Evolutionary conservation across 176 grass and related monocot genomes (phyloP), one percentile per base, ranked within the genome.

Genomic region (Luzula sylvatica): DNA sequence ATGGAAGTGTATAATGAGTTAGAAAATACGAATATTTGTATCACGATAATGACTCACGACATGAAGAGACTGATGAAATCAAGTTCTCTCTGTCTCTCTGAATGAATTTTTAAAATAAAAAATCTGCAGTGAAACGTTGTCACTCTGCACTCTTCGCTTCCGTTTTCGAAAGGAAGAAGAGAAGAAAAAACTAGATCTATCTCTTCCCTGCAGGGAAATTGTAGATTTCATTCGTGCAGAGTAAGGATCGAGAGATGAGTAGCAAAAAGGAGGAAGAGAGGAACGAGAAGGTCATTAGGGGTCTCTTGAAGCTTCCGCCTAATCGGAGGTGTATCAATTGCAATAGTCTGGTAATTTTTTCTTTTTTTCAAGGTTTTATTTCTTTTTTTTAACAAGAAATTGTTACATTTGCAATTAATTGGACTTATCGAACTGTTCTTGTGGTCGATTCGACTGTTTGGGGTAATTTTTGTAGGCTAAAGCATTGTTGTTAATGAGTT

Each of bases 291-390:
- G 28, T 88, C 58, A 86, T 95, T 28, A 71, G 88, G 66, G 88
- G 88, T 30, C 82, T 95, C 50, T 81, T 87, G 65, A 95, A 87
- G 80, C 83, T 95, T 72, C 88, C 88, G 8, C 83, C 88, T 23
- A 95, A 88, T 55, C 75, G 83, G 60, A 83, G 72, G 72, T 95
- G 88, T 61, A 77, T 95, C 69, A 95, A 84, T 56, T 88, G 83
- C 73, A 64, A 73, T 42, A 82, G 52, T 35, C 16, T 78, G 72
- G 88, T 88, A 69, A 53, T 13, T 53, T 22, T 17, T 39, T 65
- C 15, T 7, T 1, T 35, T 35, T 68, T 47, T 68, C 26, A 50
- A 13, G 24, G 4, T 42, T 52, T 11, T 27, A 22, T 66, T 50
- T 66, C 48, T 15, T 23, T 17, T 47, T 11, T 58, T 58, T 20